A percentile compares a stretch with the other conserved stretches of the same genome.
These are phyloP conservation scores for Mycosphaerella sp. DNA, from an alignment of 2,329 filamentous ascomycete genomes.

Conservation along the genomic window DNA sequence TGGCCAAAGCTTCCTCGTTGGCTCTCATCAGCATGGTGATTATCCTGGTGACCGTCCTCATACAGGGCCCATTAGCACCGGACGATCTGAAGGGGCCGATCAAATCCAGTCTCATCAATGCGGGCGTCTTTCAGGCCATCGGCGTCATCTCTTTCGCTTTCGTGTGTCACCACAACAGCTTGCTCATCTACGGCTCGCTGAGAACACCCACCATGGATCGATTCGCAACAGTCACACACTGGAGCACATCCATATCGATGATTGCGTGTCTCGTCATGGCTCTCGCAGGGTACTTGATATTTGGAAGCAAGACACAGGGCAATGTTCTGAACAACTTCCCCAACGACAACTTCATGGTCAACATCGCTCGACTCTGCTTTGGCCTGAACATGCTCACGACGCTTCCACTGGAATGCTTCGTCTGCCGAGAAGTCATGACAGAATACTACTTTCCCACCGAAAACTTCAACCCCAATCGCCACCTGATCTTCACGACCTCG, in stretches of 20 bases:
- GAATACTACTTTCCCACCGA: slow-evolving; percentile 69
- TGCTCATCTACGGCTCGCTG: slow-evolving; percentile 94
- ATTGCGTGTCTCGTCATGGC: slow-evolving; percentile 87
- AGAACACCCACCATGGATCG: slow-evolving; percentile 92
- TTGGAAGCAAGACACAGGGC: slow-evolving; percentile 83
- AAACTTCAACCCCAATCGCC: slow-evolving; percentile 74
- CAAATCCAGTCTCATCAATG: slow-evolving; percentile 63
- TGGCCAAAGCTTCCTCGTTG: slow-evolving; percentile 91
- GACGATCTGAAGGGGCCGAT: slow-evolving; percentile 65
- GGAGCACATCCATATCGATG: slow-evolving; percentile 83
- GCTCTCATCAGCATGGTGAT: slow-evolving; percentile 88
- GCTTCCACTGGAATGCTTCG: slow-evolving; percentile 90
- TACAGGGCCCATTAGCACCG: slow-evolving; percentile 72
- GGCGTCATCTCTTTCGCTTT: slow-evolving; percentile 95
- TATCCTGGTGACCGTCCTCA: slow-evolving; percentile 80
- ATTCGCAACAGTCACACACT: slow-evolving; percentile 88
- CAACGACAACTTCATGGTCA: slow-evolving; percentile 83
- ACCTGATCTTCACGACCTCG: slow-evolving; percentile 76
- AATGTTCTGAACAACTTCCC: slow-evolving; percentile 99
- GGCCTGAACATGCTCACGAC: slow-evolving; percentile 99
- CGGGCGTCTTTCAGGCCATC: slow-evolving; percentile 88
- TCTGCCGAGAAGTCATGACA: slow-evolving; percentile 93
- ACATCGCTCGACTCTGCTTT: slow-evolving; percentile 89
- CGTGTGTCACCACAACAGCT: slow-evolving; percentile 85
- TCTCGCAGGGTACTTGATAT: slow-evolving; percentile 81